phyloP scores from a whole-genome alignment of 2,329 filamentous ascomycete species.

The Chaetomiaceae sp. region DNA sequence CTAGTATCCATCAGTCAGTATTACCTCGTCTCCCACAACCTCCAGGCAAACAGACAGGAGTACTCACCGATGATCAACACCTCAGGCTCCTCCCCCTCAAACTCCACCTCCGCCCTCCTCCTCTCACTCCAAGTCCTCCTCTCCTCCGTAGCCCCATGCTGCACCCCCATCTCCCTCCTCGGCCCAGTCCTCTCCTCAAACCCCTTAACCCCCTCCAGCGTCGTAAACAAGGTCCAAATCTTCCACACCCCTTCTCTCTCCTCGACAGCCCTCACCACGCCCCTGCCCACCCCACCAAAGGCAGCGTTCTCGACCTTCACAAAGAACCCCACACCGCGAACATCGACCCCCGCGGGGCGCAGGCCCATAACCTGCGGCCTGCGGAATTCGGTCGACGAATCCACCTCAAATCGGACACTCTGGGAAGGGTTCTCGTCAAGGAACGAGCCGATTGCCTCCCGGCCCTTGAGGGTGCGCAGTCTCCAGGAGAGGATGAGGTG shows the following conservation, averaged over 20 bases:
- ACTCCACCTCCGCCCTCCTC: slow-evolving; percentile 44
- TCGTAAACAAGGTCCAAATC: slow-evolving; percentile 53
- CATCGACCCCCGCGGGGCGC: slow-evolving; percentile 40
- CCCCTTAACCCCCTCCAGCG: slow-evolving; percentile 41
- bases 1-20: slow-evolving; percentile 31
- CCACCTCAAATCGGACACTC: slow-evolving; percentile 22
- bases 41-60: neutral
- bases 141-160: slow-evolving; percentile 42
- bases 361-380: slow-evolving; percentile 39
- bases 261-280: slow-evolving; percentile 43
- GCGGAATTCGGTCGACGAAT: slow-evolving; percentile 37
- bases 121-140: slow-evolving; percentile 52
- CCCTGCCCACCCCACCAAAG: slow-evolving; percentile 44
- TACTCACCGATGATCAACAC: slow-evolving; percentile 52
- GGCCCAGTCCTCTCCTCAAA: slow-evolving; percentile 39
- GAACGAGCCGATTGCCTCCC: slow-evolving; percentile 36
- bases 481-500: slow-evolving; percentile 54
- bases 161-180: slow-evolving; percentile 44
- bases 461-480: slow-evolving; percentile 49
- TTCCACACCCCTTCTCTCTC: slow-evolving; percentile 43
- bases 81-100: slow-evolving; percentile 43
- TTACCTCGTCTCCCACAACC: neutral
- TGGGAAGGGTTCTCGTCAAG: slow-evolving; percentile 16
- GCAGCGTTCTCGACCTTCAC: slow-evolving; percentile 41
- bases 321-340: slow-evolving; percentile 48